A percentile compares a stretch with the other conserved stretches of the same genome.
Conservation (phyloP, 169 alveolate genomes). For the Neospora caninum region DNA sequence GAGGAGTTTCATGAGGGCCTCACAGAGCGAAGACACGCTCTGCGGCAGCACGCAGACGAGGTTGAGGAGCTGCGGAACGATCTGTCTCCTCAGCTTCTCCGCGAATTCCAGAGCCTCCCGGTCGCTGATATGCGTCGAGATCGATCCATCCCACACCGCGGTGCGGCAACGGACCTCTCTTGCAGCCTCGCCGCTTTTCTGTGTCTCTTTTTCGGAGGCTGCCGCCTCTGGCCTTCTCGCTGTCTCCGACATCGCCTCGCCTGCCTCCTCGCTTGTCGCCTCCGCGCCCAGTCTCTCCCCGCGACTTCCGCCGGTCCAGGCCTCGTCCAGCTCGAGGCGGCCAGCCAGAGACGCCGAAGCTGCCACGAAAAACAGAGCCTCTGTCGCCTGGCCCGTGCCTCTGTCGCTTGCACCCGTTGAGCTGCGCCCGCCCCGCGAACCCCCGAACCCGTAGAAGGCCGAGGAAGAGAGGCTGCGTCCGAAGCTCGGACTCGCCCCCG, state of each 20-base stretch:
- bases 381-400: conserved; percentile 12
- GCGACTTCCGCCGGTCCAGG: conserved; percentile 29
- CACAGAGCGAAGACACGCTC: conserved; percentile 52
- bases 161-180: not conserved
- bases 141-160: not conserved
- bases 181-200: not conserved
- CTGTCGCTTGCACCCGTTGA: not conserved
- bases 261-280: not conserved
- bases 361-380: conserved; percentile 10
- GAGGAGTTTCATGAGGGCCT: conserved; percentile 41
- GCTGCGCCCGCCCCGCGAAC: not conserved
- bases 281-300: not conserved
- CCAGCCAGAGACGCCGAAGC: not conserved
- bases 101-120: conserved; percentile 7
- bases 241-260: not conserved
- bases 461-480: conserved; percentile 7
- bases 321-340: conserved; percentile 12
- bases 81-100: conserved; percentile 33
- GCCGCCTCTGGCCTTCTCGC: not conserved
- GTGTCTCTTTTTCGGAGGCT: not conserved
- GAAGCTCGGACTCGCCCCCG: not conserved
- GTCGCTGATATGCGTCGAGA: conserved; percentile 53
- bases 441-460: not conserved
- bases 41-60: conserved; percentile 50
- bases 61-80: conserved; percentile 20